Conservation (phyloP, 169 alveolate genomes). For the Besnoitia besnoiti region DNA sequence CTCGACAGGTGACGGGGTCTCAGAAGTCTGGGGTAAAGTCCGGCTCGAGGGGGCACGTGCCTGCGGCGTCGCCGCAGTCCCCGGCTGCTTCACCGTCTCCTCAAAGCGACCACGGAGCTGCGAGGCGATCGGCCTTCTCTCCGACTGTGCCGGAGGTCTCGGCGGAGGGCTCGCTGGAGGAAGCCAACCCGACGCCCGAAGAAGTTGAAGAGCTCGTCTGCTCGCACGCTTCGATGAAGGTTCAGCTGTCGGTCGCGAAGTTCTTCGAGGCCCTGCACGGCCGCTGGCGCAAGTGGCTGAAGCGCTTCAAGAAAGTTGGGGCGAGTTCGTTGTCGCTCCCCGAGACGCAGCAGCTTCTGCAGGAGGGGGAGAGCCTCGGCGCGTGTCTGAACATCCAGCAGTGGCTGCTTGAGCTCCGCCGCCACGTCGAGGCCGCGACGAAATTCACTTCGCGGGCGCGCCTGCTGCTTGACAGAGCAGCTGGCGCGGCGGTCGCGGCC, state of each 20-base stretch:
- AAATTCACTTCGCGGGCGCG: constrained; percentile 54
- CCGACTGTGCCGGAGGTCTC: no score
- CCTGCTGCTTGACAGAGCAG: constrained; percentile 60
- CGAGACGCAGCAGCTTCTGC: constrained; percentile 63
- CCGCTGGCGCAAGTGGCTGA: constrained; percentile 70
- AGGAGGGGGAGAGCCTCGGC: constrained; percentile 66
- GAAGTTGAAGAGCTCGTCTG: constrained; percentile 4
- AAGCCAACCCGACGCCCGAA: constrained; percentile 14
- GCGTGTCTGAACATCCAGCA: constrained; percentile 53
- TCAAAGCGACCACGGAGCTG: neutral
- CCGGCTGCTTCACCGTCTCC: neutral
- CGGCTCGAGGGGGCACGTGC: neutral
- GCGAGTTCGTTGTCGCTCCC: constrained; percentile 60
- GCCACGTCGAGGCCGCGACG: constrained; percentile 51
- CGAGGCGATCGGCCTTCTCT: neutral
- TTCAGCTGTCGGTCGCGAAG: neutral
- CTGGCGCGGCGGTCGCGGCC: constrained; percentile 66
- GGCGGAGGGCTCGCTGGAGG: neutral
- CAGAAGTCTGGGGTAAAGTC: neutral
- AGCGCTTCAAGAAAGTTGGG: constrained; percentile 61
- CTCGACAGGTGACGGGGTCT: neutral
- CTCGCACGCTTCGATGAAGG: constrained; percentile 28
- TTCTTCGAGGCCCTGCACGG: constrained; percentile 59
- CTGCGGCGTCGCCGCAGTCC: neutral
- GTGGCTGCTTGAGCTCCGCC: constrained; percentile 50